Percentiles rank a stretch among this genome's conserved stretches.
phyloP scores from a whole-genome alignment of 371 early-diverging fungal genomes.

The Mortierella sp. region DNA sequence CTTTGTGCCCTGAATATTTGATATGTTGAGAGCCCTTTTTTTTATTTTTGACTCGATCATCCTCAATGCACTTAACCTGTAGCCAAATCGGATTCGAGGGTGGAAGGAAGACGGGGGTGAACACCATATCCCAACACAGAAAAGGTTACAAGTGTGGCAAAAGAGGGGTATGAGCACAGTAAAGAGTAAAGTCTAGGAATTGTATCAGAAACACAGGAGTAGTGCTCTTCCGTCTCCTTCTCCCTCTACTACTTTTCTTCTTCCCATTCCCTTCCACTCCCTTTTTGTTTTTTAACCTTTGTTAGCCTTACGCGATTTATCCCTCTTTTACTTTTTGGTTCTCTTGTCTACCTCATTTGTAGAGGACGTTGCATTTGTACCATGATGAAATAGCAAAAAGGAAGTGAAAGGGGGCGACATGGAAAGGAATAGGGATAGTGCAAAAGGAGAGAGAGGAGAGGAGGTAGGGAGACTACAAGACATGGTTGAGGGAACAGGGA shows the following conservation, averaged over 20 bases:
- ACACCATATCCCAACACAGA: too few species aligned
- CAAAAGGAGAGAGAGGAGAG: not conserved
- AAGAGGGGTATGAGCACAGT: not conserved
- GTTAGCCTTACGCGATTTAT: not conserved
- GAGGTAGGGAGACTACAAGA: not conserved
- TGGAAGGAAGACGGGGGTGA: too few species aligned
- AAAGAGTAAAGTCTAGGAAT: not conserved
- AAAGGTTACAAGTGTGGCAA: too few species aligned
- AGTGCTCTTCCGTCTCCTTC: not conserved
- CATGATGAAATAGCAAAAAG: not conserved
- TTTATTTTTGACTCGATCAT: not conserved
- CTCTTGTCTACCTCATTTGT: not conserved
- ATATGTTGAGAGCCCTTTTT: not conserved
- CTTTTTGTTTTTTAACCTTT: not conserved
- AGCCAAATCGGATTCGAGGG: too few species aligned
- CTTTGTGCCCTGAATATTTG: not conserved
- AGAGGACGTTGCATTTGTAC: not conserved
- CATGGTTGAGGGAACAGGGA: not conserved
- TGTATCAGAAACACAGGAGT: constrained; percentile 2
- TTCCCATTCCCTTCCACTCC: not conserved
- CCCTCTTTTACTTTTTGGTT: not conserved
- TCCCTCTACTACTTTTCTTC: too few species aligned
- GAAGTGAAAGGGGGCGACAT: not conserved
- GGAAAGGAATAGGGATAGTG: not conserved
- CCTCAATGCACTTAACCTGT: too few species aligned